phyloP scores from a whole-genome alignment of 2,329 filamentous ascomycete species.

The Mycosphaerelloides madeirae region DNA sequence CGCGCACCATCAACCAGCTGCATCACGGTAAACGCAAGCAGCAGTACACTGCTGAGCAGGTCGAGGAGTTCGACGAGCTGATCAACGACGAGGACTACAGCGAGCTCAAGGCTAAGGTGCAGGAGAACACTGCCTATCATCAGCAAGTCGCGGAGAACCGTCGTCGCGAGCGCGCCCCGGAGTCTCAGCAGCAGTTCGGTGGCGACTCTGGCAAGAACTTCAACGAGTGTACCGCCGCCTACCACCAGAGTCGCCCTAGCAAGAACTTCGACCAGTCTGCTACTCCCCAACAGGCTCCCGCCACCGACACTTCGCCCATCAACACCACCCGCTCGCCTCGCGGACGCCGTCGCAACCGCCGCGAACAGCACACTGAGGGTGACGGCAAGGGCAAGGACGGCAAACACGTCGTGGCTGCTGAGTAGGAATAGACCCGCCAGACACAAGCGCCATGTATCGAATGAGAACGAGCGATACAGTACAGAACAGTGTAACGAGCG shows the following conservation, averaged over 20 bases:
- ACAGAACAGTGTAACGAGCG: background rate
- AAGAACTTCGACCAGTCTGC: background rate
- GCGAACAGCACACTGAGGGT: background rate
- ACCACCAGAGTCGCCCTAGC: no score
- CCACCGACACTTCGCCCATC: background rate
- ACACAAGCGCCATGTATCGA: background rate
- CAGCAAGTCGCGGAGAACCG: background rate
- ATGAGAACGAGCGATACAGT: background rate
- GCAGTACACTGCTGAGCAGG: background rate
- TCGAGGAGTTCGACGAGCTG: conserved; percentile 3
- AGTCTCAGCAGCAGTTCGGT: background rate
- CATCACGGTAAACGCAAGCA: conserved; percentile 1
- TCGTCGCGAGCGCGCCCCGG: background rate
- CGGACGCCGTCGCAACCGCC: background rate
- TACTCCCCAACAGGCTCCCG: background rate
- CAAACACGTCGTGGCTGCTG: background rate
- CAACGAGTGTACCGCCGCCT: no score
- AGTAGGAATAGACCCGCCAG: background rate
- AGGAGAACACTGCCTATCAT: background rate
- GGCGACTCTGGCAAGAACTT: no score
- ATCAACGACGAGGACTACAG: conserved; percentile 1
- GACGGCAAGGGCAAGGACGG: background rate
- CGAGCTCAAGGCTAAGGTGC: background rate
- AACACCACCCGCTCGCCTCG: background rate
- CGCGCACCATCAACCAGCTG: conserved; percentile 15